These are phyloP conservation scores for Boletus reticuloceps DNA, from an alignment of 768 basidiomycete species.

Conservation along the genomic window DNA sequence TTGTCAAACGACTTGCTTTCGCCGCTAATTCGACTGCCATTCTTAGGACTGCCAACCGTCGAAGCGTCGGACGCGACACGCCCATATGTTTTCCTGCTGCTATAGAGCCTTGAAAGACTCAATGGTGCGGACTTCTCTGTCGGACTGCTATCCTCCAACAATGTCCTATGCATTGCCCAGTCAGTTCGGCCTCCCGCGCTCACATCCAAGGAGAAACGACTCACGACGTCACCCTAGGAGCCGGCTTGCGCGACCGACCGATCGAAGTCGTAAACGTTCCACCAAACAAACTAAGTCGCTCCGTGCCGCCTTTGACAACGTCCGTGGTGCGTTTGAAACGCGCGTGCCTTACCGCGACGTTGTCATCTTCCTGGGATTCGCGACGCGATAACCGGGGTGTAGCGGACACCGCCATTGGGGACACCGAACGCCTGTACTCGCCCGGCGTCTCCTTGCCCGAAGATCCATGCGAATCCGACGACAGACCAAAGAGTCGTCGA, in stretches of 20 bases:
- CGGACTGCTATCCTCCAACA: slow-evolving; percentile 33
- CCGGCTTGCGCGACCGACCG: slow-evolving; percentile 74
- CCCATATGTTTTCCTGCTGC: slow-evolving; percentile 41
- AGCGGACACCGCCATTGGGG: slow-evolving; percentile 22
- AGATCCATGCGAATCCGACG: slow-evolving; percentile 34
- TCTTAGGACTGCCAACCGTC: slow-evolving; percentile 22
- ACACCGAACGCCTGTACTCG: slow-evolving; percentile 24
- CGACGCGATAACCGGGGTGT: slow-evolving; percentile 16
- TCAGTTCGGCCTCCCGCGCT: neutral
- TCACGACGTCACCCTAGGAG: slow-evolving; percentile 68
- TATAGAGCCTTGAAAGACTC: slow-evolving; percentile 48
- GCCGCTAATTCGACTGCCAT: slow-evolving; percentile 12
- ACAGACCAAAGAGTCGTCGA: slow-evolving; percentile 61
- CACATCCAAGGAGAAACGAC: slow-evolving; percentile 21
- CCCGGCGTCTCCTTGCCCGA: slow-evolving; percentile 29
- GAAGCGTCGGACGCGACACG: slow-evolving; percentile 42
- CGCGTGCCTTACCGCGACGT: slow-evolving; percentile 32
- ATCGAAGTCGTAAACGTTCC: slow-evolving; percentile 57
- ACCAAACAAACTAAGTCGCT: slow-evolving; percentile 84
- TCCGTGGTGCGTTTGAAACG: slow-evolving; percentile 54
- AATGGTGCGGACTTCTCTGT: slow-evolving; percentile 47
- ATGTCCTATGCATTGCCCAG: slow-evolving; percentile 18
- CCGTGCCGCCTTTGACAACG: slow-evolving; percentile 36
- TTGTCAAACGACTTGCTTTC: slow-evolving; percentile 24
- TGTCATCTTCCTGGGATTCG: slow-evolving; percentile 25